phyloP scores from a whole-genome alignment of 768 basidiomycete species.

The Daedaleopsis nitida region DNA sequence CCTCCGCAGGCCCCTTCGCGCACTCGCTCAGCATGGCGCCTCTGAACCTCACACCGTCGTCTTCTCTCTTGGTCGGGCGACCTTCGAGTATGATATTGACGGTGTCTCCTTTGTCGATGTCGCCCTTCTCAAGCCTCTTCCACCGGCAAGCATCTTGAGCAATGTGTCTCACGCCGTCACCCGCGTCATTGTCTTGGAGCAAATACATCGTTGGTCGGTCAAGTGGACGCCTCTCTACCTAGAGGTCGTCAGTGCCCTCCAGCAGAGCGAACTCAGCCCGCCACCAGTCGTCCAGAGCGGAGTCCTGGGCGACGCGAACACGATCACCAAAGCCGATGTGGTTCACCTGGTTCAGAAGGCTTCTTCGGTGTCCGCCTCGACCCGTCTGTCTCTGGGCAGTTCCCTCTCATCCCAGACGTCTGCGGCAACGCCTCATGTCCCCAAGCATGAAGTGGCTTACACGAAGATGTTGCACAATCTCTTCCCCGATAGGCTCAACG shows the following conservation, averaged over 20 bases:
- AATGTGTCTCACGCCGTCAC: constrained; percentile 63
- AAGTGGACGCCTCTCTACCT: constrained; percentile 90
- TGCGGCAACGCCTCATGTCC: constrained; percentile 58
- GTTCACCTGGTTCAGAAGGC: constrained; percentile 52
- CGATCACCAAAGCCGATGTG: constrained; percentile 47
- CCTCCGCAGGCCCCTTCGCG: constrained; percentile 59
- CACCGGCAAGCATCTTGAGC: constrained; percentile 53
- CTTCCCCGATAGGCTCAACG: constrained; percentile 76
- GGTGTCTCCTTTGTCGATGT: constrained; percentile 66
- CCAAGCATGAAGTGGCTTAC: constrained; percentile 90
- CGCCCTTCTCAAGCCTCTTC: constrained; percentile 69
- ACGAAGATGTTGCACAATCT: constrained; percentile 84
- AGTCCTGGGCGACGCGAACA: constrained; percentile 52
- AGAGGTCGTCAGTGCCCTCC: constrained; percentile 74
- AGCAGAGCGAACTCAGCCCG: constrained; percentile 43
- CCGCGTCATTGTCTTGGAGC: constrained; percentile 81
- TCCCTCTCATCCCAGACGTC: constrained; percentile 29
- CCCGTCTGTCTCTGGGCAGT: constrained; percentile 53
- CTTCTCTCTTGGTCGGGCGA: constrained; percentile 63
- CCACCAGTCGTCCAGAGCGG: constrained; percentile 63
- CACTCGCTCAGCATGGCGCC: constrained; percentile 55
- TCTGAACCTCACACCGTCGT: constrained; percentile 65
- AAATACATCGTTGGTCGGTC: constrained; percentile 70
- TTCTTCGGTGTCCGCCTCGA: constrained; percentile 36
- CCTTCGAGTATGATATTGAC: constrained; percentile 47